phyloP scores from a whole-genome alignment of 1,139 yeast species.

The Candida pseudoviswanathii region DNA sequence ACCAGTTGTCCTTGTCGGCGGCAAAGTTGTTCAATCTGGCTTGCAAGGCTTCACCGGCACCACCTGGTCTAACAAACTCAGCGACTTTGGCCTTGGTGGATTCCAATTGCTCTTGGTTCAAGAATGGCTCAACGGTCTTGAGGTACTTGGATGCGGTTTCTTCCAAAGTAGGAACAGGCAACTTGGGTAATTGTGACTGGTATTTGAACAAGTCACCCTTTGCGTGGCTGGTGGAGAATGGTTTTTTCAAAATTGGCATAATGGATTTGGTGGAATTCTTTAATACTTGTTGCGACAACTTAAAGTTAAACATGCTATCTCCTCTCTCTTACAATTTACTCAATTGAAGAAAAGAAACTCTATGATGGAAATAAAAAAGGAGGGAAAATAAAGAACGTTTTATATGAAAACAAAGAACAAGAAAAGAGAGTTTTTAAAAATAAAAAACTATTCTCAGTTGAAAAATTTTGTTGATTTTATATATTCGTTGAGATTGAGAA shows the following conservation, averaged over 20 bases:
- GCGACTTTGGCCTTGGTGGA: constrained; percentile 62
- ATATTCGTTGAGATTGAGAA: not conserved
- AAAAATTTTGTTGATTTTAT: constrained; percentile 6
- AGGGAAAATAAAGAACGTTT: not conserved
- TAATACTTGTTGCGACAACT: constrained; percentile 12
- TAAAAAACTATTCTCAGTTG: not conserved
- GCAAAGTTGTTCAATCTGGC: constrained; percentile 62
- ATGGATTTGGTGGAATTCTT: constrained; percentile 11
- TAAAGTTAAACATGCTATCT: constrained; percentile 14
- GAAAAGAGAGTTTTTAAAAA: not conserved
- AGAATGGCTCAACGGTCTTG: constrained; percentile 69
- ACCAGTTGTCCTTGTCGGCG: constrained; percentile 77
- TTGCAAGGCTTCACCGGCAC: constrained; percentile 72
- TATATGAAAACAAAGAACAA: not conserved
- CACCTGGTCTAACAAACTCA: constrained; percentile 56
- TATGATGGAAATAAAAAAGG: not conserved
- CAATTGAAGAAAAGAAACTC: not conserved
- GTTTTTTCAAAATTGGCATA: constrained; percentile 21
- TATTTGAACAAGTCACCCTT: constrained; percentile 73
- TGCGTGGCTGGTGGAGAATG: constrained; percentile 34
- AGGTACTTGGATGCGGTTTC: constrained; percentile 74
- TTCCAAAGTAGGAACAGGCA: constrained; percentile 85
- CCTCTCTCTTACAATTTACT: not conserved
- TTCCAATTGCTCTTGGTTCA: constrained; percentile 54
- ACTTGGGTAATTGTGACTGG: constrained; percentile 75